A percentile compares a stretch with the other conserved stretches of the same genome.
Evolutionary conservation across 2,329 filamentous ascomycete species (phyloP).

Genomic region (Penicillium sp.): DNA sequence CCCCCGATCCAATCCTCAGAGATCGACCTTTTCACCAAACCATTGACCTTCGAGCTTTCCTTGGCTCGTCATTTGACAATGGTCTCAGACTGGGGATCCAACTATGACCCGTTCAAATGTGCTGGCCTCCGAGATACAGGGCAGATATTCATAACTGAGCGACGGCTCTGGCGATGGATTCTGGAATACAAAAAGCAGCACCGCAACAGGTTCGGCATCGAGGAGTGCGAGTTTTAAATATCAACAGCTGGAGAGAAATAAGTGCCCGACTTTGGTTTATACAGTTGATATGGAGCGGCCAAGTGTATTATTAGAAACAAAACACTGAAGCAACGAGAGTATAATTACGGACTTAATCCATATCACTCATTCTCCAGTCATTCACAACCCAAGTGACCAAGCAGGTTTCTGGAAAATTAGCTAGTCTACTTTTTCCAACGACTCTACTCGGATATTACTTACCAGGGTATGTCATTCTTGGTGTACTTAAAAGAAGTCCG

Average conservation of each 20-base stretch:
- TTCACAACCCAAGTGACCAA: neutral
- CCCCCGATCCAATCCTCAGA: neutral
- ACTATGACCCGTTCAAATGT: neutral
- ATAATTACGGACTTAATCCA: neutral
- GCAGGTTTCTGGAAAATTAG: neutral
- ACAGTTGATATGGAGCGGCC: neutral
- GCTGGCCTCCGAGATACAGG: neutral
- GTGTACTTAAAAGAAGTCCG: neutral
- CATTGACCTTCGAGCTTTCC: neutral
- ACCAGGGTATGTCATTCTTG: neutral
- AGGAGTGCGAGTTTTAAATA: neutral
- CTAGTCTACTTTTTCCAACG: neutral
- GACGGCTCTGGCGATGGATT: neutral
- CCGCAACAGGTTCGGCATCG: neutral
- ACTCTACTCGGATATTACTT: neutral
- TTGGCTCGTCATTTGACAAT: neutral
- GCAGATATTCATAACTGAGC: neutral
- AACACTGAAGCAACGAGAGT: neutral
- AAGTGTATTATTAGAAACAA: neutral
- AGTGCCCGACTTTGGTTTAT: neutral
- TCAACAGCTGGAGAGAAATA: neutral
- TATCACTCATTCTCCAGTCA: neutral
- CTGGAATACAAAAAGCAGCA: neutral
- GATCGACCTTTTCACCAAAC: neutral
- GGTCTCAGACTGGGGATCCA: neutral